phyloP scores from a whole-genome alignment of 768 basidiomycete species.

The Chlorophyllum brunneum region DNA sequence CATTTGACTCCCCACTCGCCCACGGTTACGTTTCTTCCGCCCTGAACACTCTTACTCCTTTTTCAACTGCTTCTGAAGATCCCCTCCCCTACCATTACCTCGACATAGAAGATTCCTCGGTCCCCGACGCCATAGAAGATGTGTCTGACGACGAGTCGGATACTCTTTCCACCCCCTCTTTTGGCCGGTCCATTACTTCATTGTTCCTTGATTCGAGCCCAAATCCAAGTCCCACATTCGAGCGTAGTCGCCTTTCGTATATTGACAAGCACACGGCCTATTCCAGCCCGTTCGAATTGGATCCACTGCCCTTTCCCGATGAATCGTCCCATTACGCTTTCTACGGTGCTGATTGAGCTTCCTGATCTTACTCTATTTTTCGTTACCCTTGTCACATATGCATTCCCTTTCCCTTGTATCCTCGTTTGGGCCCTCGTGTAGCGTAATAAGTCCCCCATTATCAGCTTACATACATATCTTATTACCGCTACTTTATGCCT shows the following conservation, averaged over 20 bases:
- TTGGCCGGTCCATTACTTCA: conserved; percentile 54
- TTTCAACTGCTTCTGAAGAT: conserved; percentile 43
- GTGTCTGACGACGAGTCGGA: conserved; percentile 85
- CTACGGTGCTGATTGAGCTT: conserved; percentile 51
- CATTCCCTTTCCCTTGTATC: conserved; percentile 18
- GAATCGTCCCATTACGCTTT: conserved; percentile 29
- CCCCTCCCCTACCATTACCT: conserved; percentile 60
- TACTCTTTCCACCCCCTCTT: conserved; percentile 56
- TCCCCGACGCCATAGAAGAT: conserved; percentile 82
- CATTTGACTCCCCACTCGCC: conserved; percentile 22
- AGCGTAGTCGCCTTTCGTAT: conserved; percentile 58
- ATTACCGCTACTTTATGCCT: conserved; percentile 11
- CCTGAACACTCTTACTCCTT: conserved; percentile 43
- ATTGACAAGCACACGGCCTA: conserved; percentile 56
- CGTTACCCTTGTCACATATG: conserved; percentile 18
- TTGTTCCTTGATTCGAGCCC: conserved; percentile 50
- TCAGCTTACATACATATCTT: conserved; percentile 8
- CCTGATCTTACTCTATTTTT: conserved; percentile 25
- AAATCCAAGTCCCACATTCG: conserved; percentile 41
- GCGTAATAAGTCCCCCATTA: conserved; percentile 10
- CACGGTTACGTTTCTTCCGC: conserved; percentile 46
- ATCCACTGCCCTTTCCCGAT: conserved; percentile 67
- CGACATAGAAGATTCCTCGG: conserved; percentile 62
- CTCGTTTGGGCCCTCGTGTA: conserved; percentile 4
- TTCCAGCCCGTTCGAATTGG: conserved; percentile 64